Evolutionary conservation across 176 grass and related monocot genomes (phyloP).

Genomic region (Raddia guianensis): DNA sequence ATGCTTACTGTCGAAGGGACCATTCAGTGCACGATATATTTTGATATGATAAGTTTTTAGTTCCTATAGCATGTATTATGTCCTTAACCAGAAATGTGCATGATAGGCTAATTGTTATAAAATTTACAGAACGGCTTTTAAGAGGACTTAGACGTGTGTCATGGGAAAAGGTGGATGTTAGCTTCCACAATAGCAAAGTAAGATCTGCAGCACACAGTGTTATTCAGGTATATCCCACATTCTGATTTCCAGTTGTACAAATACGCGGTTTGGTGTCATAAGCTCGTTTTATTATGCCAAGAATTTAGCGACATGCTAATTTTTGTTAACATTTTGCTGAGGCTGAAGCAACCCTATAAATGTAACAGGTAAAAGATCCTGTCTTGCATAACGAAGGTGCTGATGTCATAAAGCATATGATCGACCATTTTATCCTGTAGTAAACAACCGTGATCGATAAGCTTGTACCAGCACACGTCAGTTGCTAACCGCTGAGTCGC

Average conservation of each 20-base stretch:
- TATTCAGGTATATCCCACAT: slow-evolving; percentile 69
- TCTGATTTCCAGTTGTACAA: slow-evolving; percentile 25
- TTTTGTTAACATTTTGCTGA: slow-evolving; percentile 23
- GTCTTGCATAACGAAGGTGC: slow-evolving; percentile 74
- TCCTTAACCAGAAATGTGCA: not conserved
- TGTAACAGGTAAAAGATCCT: slow-evolving; percentile 76
- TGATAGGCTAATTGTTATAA: slow-evolving; percentile 24
- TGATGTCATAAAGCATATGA: slow-evolving; percentile 86
- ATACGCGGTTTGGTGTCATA: not conserved
- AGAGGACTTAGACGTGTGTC: slow-evolving; percentile 75
- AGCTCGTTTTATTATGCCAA: not conserved
- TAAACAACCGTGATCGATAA: not conserved
- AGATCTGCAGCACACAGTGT: slow-evolving; percentile 86
- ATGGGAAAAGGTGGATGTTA: slow-evolving; percentile 97
- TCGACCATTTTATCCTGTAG: slow-evolving; percentile 69
- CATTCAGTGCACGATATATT: slow-evolving; percentile 3
- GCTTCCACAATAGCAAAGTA: slow-evolving; percentile 79
- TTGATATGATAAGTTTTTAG: slow-evolving; percentile 12
- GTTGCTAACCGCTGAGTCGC: slow-evolving; percentile 40
- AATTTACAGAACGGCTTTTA: slow-evolving; percentile 76
- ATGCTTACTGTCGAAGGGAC: not conserved
- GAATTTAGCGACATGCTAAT: slow-evolving; percentile 8
- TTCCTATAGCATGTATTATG: slow-evolving; percentile 22
- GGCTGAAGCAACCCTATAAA: slow-evolving; percentile 3
- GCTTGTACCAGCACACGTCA: slow-evolving; percentile 25